Evolutionary conservation across 2,329 filamentous ascomycete genomes (phyloP), one percentile per base, ranked within the genome.

Genomic region (Coniella lustricola): DNA sequence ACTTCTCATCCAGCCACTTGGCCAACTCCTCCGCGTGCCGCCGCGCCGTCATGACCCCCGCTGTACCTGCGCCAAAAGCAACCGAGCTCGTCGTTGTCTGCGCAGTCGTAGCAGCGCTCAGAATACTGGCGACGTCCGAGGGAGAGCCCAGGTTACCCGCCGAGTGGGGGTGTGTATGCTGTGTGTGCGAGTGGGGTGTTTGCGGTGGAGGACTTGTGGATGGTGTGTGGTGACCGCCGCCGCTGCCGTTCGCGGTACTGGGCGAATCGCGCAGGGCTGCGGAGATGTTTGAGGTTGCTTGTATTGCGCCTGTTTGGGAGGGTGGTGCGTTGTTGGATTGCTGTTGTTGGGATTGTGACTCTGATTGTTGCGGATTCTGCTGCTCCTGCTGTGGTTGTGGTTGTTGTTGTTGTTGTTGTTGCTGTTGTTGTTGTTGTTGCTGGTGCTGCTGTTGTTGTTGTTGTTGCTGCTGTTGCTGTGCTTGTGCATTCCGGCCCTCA

Each of bases 21-120:
- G 76, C 77, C 48, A 84, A 65, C 54, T 82, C 78, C 55, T 79
- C 76, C 3, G 78, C 76, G 49, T 79, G 76, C 49, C 73, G 69
- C 50, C 78, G 69, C 62, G 79, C 72, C 8, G 69, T 67, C 44
- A 75, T 69, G 17, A 79, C 72, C 18, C 69, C 73, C 2, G 69
- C 69, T 2, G 72, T 49, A 3, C 62, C 64, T 14, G 64, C 62
- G 41, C 64, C 68, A 8, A 60, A 56, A 17, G 62, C 55, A 37
- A 64, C 64, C 25, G 41, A 55, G 10, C 51, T 61, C 7, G 59
- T 56, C 33, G 55, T 61, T 7, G 62, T 65, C 7, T 57, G 56
- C 1, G 68, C 67, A 1, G 64, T 72, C 10, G 25, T 29, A 8
- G 69, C 70, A 0, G 66, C 64, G 54, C 74, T 75, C 35, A 65